phyloP scores from a whole-genome alignment of 176 grass and related monocot species.

The Rhynchospora breviuscula region DNA sequence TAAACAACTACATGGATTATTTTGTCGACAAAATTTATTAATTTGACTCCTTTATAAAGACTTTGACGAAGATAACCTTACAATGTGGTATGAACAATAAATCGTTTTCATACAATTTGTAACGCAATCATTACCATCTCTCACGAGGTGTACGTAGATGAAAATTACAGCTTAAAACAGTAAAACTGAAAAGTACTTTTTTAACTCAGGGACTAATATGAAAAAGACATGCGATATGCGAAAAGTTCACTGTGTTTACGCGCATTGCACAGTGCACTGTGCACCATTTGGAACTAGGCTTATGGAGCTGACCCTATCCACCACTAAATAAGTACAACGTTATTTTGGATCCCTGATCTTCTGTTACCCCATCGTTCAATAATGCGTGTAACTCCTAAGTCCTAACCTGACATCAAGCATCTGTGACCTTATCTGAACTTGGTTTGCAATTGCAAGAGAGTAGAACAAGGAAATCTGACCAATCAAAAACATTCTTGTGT shows the following conservation, averaged over 20 bases:
- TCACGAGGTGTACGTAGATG: no score
- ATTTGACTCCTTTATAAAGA: no score
- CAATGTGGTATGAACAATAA: no score
- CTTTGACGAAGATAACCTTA: no score
- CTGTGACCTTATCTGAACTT: background rate
- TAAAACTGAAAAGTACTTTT: background rate
- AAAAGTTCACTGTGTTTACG: constrained; percentile 16
- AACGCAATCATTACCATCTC: no score
- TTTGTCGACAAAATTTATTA: no score
- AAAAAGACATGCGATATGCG: background rate
- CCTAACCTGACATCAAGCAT: background rate
- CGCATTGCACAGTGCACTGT: constrained; percentile 11
- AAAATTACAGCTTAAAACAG: background rate
- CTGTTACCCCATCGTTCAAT: background rate
- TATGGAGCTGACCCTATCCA: background rate
- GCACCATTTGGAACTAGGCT: constrained; percentile 15
- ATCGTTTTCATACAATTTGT: no score
- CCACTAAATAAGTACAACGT: constrained; percentile 21
- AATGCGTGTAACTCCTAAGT: background rate
- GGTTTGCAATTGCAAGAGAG: no score
- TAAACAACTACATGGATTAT: no score
- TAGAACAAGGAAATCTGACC: no score
- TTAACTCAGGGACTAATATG: constrained; percentile 3
- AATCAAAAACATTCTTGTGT: background rate
- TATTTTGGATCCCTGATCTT: background rate